Evolutionary conservation across 345 rosid genomes (phyloP), one percentile per base, ranked within the genome.

Genomic region (Toxicodendron radicans): DNA sequence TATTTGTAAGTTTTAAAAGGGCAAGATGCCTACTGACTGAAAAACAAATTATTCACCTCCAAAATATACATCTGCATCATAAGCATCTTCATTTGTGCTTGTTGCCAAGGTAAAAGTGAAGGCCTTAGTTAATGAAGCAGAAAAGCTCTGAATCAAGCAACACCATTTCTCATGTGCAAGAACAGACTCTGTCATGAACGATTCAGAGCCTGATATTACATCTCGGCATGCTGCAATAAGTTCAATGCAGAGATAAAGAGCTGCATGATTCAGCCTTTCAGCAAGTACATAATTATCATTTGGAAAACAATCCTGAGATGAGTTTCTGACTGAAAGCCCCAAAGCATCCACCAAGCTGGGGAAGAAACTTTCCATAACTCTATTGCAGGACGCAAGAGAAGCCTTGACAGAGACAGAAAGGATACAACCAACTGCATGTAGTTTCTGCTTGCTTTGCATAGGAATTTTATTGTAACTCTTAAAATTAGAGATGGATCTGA

Each of bases 171-270:
- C 88, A 63, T 83, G 78, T n/a, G 66, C 80, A 72, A 72, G 72
- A 58, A 38, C 54, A 78, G 79, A 61, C 57, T 68, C 73, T 48
- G 76, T 64, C 52, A 62, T 49, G 54, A 41, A 75, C 70, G 77
- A 75, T 61, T 73, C 78, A 35, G 83, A 76, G 73, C 68, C 79
- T 48, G 74, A 46, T 66, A 63, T 71, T 79, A 88, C 78, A 75
- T 95, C 92, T 85, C 87, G 85, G 72, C 88, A 85, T 71, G 97
- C 92, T 77, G 78, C 80, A 75, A 93, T 92, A 75, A 95, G 89
- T 76, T 85, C 85, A 41, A 86, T 75, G 81, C 87, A 83, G 61
- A 95, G 89, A 83, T 85, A 89, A 76, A 90, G 83, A 75, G 89
- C 88, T 72, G 94, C 98, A 57, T 83, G 83, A 80, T 82, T 78